These are phyloP conservation scores for Ustilago trichophora DNA, from an alignment of 1,284 basidiomycete species.

Conservation along the genomic window DNA sequence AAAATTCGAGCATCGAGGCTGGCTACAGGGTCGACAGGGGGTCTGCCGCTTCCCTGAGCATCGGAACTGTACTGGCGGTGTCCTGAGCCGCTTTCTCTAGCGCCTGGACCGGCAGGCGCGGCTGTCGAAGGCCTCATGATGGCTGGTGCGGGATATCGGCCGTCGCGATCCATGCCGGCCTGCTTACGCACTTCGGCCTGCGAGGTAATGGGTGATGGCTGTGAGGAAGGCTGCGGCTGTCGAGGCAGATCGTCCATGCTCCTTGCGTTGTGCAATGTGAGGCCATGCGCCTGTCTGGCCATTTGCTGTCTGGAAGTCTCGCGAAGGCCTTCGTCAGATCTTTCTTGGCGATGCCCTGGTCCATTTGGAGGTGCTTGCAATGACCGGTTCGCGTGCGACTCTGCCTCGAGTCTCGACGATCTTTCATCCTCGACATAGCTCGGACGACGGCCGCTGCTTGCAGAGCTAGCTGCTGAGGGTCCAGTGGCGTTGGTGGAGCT, in stretches of 20 bases:
- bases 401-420: constrained; percentile 4
- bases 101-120: constrained; percentile 23
- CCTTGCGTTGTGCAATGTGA: constrained; percentile 43
- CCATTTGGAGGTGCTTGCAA: constrained; percentile 12
- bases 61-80: constrained; percentile 50
- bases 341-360: constrained; percentile 22
- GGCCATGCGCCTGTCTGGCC: constrained; percentile 1
- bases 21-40: neutral
- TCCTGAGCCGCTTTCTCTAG: constrained; percentile 10
- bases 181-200: constrained; percentile 33
- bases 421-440: constrained; percentile 25
- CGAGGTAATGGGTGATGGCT: constrained; percentile 17
- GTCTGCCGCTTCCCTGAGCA: constrained; percentile 13
- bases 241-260: constrained; percentile 52
- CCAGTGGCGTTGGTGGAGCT: constrained; percentile 16
- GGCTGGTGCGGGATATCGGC: constrained; percentile 36
- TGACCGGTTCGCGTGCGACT: constrained; percentile 3
- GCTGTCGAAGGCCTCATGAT: constrained; percentile 45
- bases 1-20: constrained; percentile 28
- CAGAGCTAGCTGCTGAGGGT: constrained; percentile 1
- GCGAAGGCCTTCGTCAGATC: constrained; percentile 25
- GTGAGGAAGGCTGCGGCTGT: constrained; percentile 11
- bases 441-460: constrained; percentile 5
- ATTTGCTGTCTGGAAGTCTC: too few relatives aligned
- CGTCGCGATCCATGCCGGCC: constrained; percentile 36